Percentiles rank a stretch among this genome's conserved stretches.
These are phyloP conservation scores for Aspergillus chevalieri DNA, from an alignment of 2,329 filamentous ascomycete species.

Conservation along the genomic window DNA sequence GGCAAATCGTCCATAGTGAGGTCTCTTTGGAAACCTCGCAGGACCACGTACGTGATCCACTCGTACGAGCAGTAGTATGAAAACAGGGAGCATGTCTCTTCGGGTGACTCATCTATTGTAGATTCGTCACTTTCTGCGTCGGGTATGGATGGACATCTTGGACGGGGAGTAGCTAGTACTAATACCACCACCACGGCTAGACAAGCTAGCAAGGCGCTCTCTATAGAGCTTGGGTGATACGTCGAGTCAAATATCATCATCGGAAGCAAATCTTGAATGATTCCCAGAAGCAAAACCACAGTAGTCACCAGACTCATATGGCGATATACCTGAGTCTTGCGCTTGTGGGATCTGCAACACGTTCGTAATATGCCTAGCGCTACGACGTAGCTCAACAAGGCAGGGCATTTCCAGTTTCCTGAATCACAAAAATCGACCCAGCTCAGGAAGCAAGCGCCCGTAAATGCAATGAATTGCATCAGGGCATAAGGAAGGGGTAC, in stretches of 20 bases:
- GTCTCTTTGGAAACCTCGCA: constrained; percentile 22
- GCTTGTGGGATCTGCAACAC: constrained; percentile 6
- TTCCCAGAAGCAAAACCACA: constrained; percentile 14
- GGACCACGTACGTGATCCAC: constrained; percentile 28
- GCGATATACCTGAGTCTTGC: constrained; percentile 12
- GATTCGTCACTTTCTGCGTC: constrained; percentile 13
- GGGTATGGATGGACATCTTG: constrained; percentile 8
- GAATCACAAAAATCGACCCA: constrained; percentile 7
- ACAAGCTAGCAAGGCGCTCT: constrained; percentile 12
- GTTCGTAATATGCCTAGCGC: constrained; percentile 16
- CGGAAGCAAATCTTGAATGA: constrained; percentile 16
- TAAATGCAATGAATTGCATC: constrained; percentile 9
- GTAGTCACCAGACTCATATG: constrained; percentile 20
- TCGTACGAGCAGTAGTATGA: constrained; percentile 29
- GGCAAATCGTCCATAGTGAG: constrained; percentile 29
- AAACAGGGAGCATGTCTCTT: constrained; percentile 29
- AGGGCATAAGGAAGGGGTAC: constrained; percentile 11
- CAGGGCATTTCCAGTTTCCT: constrained; percentile 15
- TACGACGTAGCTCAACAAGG: constrained; percentile 19
- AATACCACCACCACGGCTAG: constrained; percentile 12
- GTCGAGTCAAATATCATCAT: constrained; percentile 19
- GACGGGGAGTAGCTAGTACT: constrained; percentile 14
- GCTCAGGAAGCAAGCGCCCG: constrained; percentile 13
- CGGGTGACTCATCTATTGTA: constrained; percentile 13
- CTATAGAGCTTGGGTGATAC: constrained; percentile 10